Evolutionary conservation across 495 filamentous ascomycete species (phyloP).

Genomic region (Annulohypoxylon nitens): DNA sequence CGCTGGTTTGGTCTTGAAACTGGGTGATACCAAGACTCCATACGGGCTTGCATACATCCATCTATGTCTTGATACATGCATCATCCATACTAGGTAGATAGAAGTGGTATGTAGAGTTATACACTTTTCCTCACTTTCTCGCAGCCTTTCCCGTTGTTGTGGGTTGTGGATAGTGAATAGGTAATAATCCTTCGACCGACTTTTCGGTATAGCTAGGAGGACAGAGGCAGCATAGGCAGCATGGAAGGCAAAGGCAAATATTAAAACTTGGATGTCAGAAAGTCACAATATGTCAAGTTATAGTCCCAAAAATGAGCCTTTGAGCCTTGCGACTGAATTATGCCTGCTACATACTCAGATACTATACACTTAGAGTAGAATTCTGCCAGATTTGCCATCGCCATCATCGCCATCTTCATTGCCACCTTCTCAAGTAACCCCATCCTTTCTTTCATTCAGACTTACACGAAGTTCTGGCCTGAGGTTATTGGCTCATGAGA

Average conservation of each 20-base stretch:
- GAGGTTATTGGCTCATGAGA: slow-evolving; percentile 40
- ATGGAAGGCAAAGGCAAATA: not conserved
- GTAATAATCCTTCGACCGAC: slow-evolving; percentile 29
- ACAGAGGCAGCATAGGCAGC: not conserved
- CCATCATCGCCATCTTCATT: slow-evolving; percentile 20
- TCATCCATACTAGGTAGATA: slow-evolving; percentile 16
- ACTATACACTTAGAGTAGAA: not conserved
- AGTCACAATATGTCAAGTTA: slow-evolving; percentile 26
- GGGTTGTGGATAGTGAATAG: not conserved
- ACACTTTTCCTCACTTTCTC: not conserved
- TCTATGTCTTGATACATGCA: slow-evolving; percentile 35
- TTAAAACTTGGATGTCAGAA: not conserved
- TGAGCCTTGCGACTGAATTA: slow-evolving; percentile 10
- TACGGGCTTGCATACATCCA: slow-evolving; percentile 32
- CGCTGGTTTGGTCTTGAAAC: slow-evolving; percentile 48
- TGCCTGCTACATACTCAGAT: too few species aligned
- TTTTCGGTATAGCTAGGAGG: slow-evolving; percentile 22
- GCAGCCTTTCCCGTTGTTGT: slow-evolving; percentile 10
- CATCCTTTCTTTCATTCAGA: slow-evolving; percentile 1
- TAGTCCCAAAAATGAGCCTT: slow-evolving; percentile 14
- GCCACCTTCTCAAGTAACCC: slow-evolving; percentile 26
- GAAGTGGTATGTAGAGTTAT: slow-evolving; percentile 17
- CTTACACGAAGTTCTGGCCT: slow-evolving; percentile 37
- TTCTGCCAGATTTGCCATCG: slow-evolving; percentile 23
- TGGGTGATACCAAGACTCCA: slow-evolving; percentile 44